Conservation (phyloP, 257 asterid genomes). For the Plantago major region DNA sequence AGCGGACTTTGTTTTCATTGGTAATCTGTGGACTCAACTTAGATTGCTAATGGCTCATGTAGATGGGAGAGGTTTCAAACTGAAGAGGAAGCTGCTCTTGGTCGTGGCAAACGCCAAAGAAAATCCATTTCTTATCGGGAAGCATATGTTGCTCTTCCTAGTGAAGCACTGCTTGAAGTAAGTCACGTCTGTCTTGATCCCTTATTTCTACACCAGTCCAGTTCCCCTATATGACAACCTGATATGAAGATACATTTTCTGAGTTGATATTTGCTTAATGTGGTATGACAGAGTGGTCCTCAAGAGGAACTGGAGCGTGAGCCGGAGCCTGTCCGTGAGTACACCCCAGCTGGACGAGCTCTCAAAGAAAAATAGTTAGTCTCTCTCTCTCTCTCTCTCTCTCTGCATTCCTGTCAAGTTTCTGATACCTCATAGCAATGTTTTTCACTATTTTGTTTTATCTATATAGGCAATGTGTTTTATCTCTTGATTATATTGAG, state of each 20-base stretch:
- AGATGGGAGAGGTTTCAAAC: conserved; percentile 91
- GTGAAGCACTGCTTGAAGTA: conserved; percentile 63
- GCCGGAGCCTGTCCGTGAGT: conserved; percentile 63
- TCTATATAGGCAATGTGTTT: not conserved
- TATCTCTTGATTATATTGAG: no score
- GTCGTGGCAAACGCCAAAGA: conserved; percentile 96
- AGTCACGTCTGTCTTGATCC: not conserved
- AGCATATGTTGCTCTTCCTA: conserved; percentile 66
- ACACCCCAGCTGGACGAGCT: conserved; percentile 79
- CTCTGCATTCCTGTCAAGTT: no score
- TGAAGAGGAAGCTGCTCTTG: conserved; percentile 97
- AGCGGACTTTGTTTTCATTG: not conserved
- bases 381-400: conserved; percentile 1
- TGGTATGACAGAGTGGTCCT: conserved; percentile 45
- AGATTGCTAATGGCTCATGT: conserved; percentile 26
- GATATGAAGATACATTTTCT: not conserved
- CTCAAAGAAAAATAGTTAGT: conserved; percentile 88
- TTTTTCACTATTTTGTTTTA: not conserved
- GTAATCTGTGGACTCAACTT: conserved; percentile 5
- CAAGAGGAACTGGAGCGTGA: conserved; percentile 64
- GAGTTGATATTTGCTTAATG: conserved; percentile 25
- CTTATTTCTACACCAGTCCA: not conserved
- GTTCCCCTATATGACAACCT: not conserved
- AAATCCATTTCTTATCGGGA: conserved; percentile 91
- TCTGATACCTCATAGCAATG: no score